Evolutionary conservation across 257 asterid genomes (phyloP).

Genomic region (Ilex asprella): DNA sequence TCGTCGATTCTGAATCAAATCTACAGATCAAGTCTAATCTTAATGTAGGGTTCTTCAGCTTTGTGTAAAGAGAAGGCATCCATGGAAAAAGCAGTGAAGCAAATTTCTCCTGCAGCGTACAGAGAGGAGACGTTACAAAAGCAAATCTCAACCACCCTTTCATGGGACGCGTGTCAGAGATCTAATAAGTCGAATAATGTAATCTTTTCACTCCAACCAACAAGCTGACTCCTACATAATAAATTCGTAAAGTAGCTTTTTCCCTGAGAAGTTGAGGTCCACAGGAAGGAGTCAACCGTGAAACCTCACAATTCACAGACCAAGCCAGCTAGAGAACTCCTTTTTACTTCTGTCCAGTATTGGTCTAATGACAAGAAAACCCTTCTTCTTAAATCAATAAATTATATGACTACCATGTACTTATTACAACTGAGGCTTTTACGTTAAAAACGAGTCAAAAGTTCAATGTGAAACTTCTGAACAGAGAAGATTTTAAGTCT

Average conservation of each 20-base stretch:
- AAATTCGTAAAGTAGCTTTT: slow-evolving; percentile 43
- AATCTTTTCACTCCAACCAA: slow-evolving; percentile 11
- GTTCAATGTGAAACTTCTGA: slow-evolving; percentile 33
- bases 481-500: neutral
- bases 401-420: no score
- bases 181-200: slow-evolving; percentile 1
- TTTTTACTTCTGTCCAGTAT: neutral
- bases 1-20: no score
- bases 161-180: slow-evolving; percentile 28
- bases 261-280: no score
- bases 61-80: neutral
- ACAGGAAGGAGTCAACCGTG: no score
- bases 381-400: no score
- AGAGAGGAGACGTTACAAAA: slow-evolving; percentile 2
- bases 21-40: no score
- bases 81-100: neutral
- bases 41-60: no score
- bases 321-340: no score
- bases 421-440: neutral
- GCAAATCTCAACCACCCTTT: slow-evolving; percentile 6
- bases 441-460: slow-evolving; percentile 13
- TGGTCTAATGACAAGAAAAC: neutral
- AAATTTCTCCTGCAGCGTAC: slow-evolving; percentile 14
- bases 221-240: slow-evolving; percentile 12
- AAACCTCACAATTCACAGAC: no score